phyloP scores from a whole-genome alignment of 2,329 filamentous ascomycete species.

The Aschersonia sp. region DNA sequence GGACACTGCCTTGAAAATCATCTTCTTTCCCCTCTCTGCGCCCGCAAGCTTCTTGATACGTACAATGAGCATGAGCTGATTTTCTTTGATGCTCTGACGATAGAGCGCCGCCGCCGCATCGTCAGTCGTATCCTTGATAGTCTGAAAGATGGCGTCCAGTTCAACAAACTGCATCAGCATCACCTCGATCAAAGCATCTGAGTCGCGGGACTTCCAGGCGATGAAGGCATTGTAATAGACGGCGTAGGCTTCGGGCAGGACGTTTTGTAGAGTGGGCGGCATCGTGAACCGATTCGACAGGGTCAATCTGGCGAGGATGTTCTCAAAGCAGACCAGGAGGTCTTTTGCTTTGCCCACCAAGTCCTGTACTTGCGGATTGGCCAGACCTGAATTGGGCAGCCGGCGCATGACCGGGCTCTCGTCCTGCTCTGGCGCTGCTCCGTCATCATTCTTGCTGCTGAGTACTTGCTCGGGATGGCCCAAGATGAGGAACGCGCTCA shows the following conservation, averaged over 20 bases:
- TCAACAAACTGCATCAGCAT: conserved; percentile 83
- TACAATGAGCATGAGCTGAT: conserved; percentile 66
- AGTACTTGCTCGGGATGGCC: conserved; percentile 68
- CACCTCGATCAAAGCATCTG: conserved; percentile 61
- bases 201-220: conserved; percentile 72
- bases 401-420: conserved; percentile 13
- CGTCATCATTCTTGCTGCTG: conserved; percentile 52
- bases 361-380: conserved; percentile 51
- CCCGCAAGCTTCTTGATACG: conserved; percentile 69
- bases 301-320: conserved; percentile 51
- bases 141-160: conserved; percentile 71
- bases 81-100: conserved; percentile 65
- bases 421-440: conserved; percentile 39
- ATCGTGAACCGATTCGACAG: conserved; percentile 52
- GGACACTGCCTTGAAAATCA: conserved; percentile 62
- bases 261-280: conserved; percentile 44
- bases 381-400: conserved; percentile 30
- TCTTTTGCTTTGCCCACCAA: conserved; percentile 67
- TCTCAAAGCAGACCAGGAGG: conserved; percentile 65
- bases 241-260: conserved; percentile 55
- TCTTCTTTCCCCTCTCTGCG: conserved; percentile 51
- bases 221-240: conserved; percentile 69
- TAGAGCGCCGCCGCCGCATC: conserved; percentile 64
- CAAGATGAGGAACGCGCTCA: conserved; percentile 68
- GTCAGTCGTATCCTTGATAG: conserved; percentile 64